Percentiles rank a stretch among this genome's conserved stretches.
These are phyloP conservation scores for Apiospora sp. DNA, from an alignment of 2,329 filamentous ascomycete species.

Conservation along the genomic window DNA sequence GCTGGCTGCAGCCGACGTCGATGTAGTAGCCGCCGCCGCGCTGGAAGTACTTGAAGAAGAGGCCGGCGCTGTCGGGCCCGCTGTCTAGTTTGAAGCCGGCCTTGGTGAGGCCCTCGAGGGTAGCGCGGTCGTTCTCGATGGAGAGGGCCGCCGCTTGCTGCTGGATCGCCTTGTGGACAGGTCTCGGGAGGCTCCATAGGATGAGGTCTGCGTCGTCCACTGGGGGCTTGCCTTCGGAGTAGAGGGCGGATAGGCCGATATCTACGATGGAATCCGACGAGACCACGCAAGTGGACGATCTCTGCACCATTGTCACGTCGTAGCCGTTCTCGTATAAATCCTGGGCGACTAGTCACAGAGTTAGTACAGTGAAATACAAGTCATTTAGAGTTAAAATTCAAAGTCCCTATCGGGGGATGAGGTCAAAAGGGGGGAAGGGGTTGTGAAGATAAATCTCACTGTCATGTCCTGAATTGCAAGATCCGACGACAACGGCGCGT, in stretches of 20 bases:
- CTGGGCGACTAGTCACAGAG: constrained; percentile 50
- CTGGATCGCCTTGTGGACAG: constrained; percentile 68
- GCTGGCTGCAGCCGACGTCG: constrained; percentile 60
- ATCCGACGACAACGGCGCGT: constrained; percentile 64
- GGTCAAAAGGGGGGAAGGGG: background rate
- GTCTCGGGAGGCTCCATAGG: constrained; percentile 63
- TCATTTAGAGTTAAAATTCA: background rate
- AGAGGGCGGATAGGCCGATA: constrained; percentile 60
- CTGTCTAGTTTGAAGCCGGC: constrained; percentile 66
- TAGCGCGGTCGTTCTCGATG: constrained; percentile 44
- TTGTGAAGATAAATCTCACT: constrained; percentile 34
- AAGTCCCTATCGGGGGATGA: background rate
- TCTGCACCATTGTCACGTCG: constrained; percentile 67
- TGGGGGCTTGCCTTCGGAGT: constrained; percentile 61
- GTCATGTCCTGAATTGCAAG: constrained; percentile 66
- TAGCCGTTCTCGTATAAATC: constrained; percentile 66
- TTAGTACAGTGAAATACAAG: background rate
- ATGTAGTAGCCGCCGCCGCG: constrained; percentile 69
- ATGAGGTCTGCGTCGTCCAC: constrained; percentile 72
- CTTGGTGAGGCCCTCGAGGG: constrained; percentile 58
- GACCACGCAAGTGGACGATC: constrained; percentile 64
- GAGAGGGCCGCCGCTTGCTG: constrained; percentile 50
- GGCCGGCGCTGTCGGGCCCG: constrained; percentile 61
- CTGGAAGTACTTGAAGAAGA: constrained; percentile 67
- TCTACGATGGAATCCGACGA: constrained; percentile 58